Base-by-base conservation (phyloP, 2,329 filamentous ascomycete species). In the Cercospora nicotianae region DNA sequence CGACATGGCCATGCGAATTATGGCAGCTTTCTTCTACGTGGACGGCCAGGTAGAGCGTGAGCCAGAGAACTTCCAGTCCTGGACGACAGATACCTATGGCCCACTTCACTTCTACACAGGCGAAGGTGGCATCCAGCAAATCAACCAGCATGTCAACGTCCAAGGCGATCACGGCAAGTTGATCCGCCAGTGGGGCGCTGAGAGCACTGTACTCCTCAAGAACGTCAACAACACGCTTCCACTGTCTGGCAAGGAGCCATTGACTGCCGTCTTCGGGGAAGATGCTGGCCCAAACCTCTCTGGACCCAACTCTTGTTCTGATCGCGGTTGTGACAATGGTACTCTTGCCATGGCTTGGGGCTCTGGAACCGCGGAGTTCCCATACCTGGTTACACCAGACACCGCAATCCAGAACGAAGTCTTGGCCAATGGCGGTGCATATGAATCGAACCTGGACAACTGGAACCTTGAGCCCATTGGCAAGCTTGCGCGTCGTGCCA, bases 131-230 rank as follows among this genome's bases (percentile, higher is more conserved):
- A 67, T 73, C 71, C 84, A 87, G 66, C 85, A 90, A 73, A 86
- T 96, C 81, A 84, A 97, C 80, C 84, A 88, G 74, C 91, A 93
- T 71, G 87, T 96, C 31, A 88, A 97, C 75, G 94, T 96, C 13
- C 91, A 89, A 65, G 86, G 80, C 45, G 84, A 94, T 67, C 93
- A 97, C 77, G 89, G 83, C 51, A 77, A 81, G 30, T 80, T 93
- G 51, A 94, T 96, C 68, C 89, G 93, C 42, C 86, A 92, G 72
- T 79, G 83, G 64, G 84, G 83, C 12, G 75, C 82, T 10, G 83
- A 84, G 63, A 80, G 81, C n/a, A 84, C 83, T 66, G 87, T 86
- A 0, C 74, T 89, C 39, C 77, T 89, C 33, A 94, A 94, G 79
- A 88, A 91, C 67, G 84, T 84, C 31, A 85, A 87, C 64, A 81